These are phyloP conservation scores for Saposhnikovia divaricata DNA, from an alignment of 129 eudicot genomes.

Conservation along the genomic window DNA sequence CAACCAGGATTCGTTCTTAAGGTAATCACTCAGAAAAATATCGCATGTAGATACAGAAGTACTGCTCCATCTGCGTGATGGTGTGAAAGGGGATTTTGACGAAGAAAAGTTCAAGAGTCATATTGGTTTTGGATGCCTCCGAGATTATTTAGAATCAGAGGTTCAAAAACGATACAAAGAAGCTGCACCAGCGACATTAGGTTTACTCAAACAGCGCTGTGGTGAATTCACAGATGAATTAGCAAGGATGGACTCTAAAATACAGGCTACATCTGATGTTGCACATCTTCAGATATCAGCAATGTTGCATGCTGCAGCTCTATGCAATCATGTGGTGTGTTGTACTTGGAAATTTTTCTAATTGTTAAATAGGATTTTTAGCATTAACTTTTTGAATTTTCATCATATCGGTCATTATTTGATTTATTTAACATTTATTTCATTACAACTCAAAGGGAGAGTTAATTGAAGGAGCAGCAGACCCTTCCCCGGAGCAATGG, in stretches of 20 bases:
- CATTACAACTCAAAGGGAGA: conserved; percentile 42
- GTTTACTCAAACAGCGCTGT: conserved; percentile 91
- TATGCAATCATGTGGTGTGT: conserved; percentile 76
- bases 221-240: conserved; percentile 74
- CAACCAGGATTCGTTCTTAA: too few species aligned
- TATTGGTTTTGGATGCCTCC: conserved; percentile 77
- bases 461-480: conserved; percentile 87
- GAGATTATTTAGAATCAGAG: conserved; percentile 82
- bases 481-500: conserved; percentile 94
- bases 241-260: conserved; percentile 56
- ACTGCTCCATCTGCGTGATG: conserved; percentile 49
- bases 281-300: conserved; percentile 81
- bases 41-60: conserved; percentile 79
- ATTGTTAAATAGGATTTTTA: neutral
- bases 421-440: neutral
- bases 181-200: conserved; percentile 93
- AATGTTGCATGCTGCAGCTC: conserved; percentile 72
- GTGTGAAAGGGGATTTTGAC: conserved; percentile 84
- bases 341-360: neutral
- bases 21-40: conserved; percentile 67
- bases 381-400: neutral
- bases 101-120: conserved; percentile 76
- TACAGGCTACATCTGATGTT: conserved; percentile 82
- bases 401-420: neutral
- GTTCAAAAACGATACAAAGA: conserved; percentile 89